phyloP scores from a whole-genome alignment of 2,329 filamentous ascomycete genomes.

The Scorias spongiosa region DNA sequence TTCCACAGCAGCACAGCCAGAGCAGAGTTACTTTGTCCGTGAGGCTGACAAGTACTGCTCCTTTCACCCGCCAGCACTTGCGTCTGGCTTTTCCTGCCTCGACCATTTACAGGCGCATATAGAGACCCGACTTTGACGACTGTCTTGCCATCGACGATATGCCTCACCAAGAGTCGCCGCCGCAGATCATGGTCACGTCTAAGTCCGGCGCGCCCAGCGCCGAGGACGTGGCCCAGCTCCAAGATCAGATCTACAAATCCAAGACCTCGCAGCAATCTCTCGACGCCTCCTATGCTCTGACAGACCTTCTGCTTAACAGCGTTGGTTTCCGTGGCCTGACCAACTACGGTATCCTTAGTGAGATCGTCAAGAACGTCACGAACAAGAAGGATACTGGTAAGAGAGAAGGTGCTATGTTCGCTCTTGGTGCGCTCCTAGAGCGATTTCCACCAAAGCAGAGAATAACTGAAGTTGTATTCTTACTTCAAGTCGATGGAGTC shows the following conservation, averaged over 20 bases:
- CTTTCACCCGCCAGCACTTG: too few relatives aligned
- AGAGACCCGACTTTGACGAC: too few relatives aligned
- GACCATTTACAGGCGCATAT: too few relatives aligned
- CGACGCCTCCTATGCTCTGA: conserved; percentile 50
- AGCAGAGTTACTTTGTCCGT: too few relatives aligned
- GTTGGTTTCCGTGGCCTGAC: conserved; percentile 48
- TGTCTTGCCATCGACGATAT: conserved; percentile 14
- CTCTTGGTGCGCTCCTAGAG: conserved; percentile 86
- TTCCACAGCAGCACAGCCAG: too few relatives aligned
- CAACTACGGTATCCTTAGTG: conserved; percentile 45
- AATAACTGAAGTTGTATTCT: conserved; percentile 64
- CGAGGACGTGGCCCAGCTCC: conserved; percentile 30
- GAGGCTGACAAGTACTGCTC: too few relatives aligned
- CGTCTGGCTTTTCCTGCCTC: too few relatives aligned
- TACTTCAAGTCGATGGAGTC: conserved; percentile 65
- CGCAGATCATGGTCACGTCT: conserved; percentile 31
- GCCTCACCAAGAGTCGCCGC: conserved; percentile 37
- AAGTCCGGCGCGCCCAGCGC: conserved; percentile 28
- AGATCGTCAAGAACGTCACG: conserved; percentile 59
- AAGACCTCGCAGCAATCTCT: conserved; percentile 41
- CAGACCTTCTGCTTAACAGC: conserved; percentile 48
- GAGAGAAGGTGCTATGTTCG: conserved; percentile 86
- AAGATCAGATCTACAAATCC: conserved; percentile 30
- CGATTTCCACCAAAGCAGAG: conserved; percentile 65
- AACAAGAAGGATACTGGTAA: conserved; percentile 86